phyloP scores from a whole-genome alignment of 257 asterid genomes.

The Solanum sitiens region DNA sequence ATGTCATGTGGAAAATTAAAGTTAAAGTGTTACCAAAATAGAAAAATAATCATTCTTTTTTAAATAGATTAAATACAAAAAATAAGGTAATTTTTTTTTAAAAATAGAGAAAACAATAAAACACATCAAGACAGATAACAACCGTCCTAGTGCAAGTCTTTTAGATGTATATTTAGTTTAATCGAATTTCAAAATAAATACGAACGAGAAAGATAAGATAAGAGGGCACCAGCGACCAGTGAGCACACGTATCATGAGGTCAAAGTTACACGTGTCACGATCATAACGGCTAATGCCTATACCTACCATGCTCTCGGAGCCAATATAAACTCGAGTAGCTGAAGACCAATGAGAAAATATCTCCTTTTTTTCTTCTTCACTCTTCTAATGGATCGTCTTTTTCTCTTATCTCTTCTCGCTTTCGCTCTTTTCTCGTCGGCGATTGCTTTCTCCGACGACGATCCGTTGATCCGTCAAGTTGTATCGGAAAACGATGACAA shows the following conservation, averaged over 20 bases:
- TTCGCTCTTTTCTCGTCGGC: neutral
- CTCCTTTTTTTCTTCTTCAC: neutral
- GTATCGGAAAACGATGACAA: constrained; percentile 47
- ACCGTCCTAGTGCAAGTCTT: fast-evolving
- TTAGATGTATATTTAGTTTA: neutral
- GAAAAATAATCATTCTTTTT: no score
- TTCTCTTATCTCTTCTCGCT: neutral
- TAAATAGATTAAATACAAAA: no score
- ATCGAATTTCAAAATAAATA: neutral
- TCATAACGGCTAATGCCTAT: neutral
- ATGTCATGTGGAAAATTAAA: no score
- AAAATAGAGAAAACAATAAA: no score
- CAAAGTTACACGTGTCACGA: neutral
- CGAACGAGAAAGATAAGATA: fast-evolving
- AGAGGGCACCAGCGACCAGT: neutral
- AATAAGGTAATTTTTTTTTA: no score
- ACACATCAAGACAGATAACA: neutral
- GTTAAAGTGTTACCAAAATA: no score
- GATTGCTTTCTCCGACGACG: neutral
- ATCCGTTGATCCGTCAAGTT: constrained; percentile 41
- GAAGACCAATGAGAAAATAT: neutral
- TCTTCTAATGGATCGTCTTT: neutral
- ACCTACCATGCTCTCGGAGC: neutral
- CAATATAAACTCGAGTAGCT: neutral
- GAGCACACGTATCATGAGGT: neutral